Evolutionary conservation across 805 yeast species (phyloP).

Genomic region (Torulaspora franciscae): DNA sequence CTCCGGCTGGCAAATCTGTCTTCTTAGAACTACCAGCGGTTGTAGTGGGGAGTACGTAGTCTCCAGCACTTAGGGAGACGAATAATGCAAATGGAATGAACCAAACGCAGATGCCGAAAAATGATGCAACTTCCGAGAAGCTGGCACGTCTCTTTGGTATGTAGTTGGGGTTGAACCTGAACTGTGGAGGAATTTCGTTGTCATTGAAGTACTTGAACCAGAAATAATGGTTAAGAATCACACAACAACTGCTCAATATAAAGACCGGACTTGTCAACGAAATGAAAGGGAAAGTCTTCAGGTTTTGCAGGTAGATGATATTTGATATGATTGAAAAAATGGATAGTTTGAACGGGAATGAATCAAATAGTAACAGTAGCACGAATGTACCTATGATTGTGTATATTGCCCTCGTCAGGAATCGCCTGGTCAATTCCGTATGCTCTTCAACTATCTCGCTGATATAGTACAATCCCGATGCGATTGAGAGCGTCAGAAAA

Average conservation of each 20-base stretch:
- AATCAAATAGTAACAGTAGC: conserved; percentile 65
- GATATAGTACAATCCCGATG: conserved; percentile 85
- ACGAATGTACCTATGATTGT: conserved; percentile 51
- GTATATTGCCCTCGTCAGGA: conserved; percentile 60
- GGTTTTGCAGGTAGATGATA: conserved; percentile 67
- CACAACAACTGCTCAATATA: conserved; percentile 63
- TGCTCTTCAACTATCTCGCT: conserved; percentile 94
- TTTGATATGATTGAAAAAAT: conserved; percentile 67
- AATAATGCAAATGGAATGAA: conserved; percentile 87
- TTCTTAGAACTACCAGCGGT: conserved; percentile 29
- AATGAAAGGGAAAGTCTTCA: conserved; percentile 79
- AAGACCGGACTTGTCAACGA: conserved; percentile 67
- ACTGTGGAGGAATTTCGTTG: conserved; percentile 58
- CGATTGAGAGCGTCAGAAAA: conserved; percentile 61
- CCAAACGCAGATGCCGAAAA: conserved; percentile 93
- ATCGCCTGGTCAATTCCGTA: conserved; percentile 72
- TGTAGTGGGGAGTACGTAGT: conserved; percentile 68
- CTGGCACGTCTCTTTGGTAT: conserved; percentile 66
- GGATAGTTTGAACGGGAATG: conserved; percentile 68
- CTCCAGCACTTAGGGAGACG: conserved; percentile 88
- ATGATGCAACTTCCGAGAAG: conserved; percentile 88
- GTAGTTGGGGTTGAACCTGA: conserved; percentile 54
- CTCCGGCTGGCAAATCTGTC: conserved; percentile 33
- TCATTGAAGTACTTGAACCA: conserved; percentile 88
- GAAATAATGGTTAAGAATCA: conserved; percentile 71